phyloP scores from a whole-genome alignment of 2,329 filamentous ascomycete species.

The Aspergillus tanneri region DNA sequence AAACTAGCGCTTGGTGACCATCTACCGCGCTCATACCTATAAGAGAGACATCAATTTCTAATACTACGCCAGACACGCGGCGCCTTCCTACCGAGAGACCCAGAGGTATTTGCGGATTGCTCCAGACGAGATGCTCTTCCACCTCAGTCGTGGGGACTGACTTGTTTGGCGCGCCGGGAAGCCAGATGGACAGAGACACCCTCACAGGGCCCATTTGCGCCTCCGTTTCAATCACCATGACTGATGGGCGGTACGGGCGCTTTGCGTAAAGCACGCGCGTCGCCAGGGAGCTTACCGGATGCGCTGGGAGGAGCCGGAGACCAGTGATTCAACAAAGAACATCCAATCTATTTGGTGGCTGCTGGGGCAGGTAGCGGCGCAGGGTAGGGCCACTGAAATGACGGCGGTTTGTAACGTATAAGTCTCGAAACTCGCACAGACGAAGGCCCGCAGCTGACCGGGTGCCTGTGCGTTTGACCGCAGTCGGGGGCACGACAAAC shows the following conservation, averaged over 20 bases:
- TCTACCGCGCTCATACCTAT: conserved; percentile 9
- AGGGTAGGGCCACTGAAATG: no score
- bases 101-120: conserved; percentile 36
- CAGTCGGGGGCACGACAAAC: conserved; percentile 26
- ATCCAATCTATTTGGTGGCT: conserved; percentile 31
- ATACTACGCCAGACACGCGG: conserved; percentile 8
- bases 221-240: no score
- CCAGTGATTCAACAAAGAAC: no score
- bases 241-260: no score
- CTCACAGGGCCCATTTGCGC: no score
- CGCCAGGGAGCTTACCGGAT: conserved; percentile 42
- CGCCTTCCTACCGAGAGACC: conserved; percentile 10
- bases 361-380: no score
- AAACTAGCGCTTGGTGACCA: conserved; percentile 17
- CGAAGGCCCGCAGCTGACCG: conserved; percentile 20
- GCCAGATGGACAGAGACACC: conserved; percentile 12
- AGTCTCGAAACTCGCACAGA: conserved; percentile 10
- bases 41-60: no score
- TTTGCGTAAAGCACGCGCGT: conserved; percentile 30
- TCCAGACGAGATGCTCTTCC: conserved; percentile 36
- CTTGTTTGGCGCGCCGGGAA: conserved; percentile 24
- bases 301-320: conserved; percentile 40
- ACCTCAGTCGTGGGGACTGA: conserved; percentile 25
- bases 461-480: conserved; percentile 27
- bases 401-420: conserved; percentile 21